Conservation (phyloP, 176 grass and related monocot genomes). For the Neostapfia colusana region DNA sequence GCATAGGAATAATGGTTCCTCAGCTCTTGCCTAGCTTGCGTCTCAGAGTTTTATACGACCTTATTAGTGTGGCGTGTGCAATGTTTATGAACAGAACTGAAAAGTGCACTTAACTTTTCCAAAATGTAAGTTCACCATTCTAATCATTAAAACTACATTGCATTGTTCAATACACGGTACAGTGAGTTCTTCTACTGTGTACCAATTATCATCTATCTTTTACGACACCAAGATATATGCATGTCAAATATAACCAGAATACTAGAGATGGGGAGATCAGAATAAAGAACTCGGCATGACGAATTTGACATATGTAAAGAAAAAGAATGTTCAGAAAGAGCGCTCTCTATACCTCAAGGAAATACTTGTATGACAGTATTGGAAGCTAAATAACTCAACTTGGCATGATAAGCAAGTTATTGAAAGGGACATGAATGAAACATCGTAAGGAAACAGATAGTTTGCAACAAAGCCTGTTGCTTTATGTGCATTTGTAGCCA, state of each 20-base stretch:
- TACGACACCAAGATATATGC: background rate
- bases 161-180: background rate
- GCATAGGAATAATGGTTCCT: background rate
- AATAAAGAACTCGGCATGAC: background rate
- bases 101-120: background rate
- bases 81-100: background rate
- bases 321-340: background rate
- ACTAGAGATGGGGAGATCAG: background rate
- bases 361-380: background rate
- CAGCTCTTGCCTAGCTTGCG: background rate
- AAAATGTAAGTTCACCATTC: background rate
- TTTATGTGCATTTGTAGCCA: background rate
- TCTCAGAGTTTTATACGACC: background rate
- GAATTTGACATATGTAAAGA: background rate
- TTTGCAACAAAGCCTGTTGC: background rate
- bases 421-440: background rate
- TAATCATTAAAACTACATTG: conserved; percentile 17
- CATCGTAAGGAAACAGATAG: background rate
- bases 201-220: background rate
- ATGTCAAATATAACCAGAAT: conserved; percentile 5
- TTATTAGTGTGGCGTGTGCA: conserved; percentile 10
- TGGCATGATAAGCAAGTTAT: background rate
- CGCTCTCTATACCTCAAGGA: background rate
- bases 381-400: background rate
- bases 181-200: background rate